These are phyloP conservation scores for Xylariaceae sp. DNA, from an alignment of 2,329 filamentous ascomycete species.

Conservation along the genomic window DNA sequence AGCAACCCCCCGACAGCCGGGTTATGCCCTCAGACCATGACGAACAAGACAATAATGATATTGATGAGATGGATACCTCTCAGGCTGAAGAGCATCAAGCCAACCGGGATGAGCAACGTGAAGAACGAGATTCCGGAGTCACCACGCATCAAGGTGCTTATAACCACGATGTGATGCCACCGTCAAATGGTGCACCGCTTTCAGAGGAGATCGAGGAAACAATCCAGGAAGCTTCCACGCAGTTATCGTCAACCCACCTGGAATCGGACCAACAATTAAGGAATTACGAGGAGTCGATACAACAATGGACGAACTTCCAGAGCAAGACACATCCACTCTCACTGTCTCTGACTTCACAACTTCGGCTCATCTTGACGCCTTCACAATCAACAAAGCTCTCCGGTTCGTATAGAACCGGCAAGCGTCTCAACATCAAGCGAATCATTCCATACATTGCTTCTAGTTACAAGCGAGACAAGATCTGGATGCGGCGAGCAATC, in stretches of 20 bases:
- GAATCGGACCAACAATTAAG: slow-evolving; percentile 39
- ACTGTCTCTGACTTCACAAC: slow-evolving; percentile 83
- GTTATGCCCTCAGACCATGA: slow-evolving; percentile 49
- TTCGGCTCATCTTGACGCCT: slow-evolving; percentile 89
- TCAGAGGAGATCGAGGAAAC: slow-evolving; percentile 45
- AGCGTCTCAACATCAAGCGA: slow-evolving; percentile 97
- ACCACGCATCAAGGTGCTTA: slow-evolving; percentile 55
- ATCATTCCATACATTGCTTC: slow-evolving; percentile 99
- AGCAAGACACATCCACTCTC: slow-evolving; percentile 78
- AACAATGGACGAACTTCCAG: slow-evolving; percentile 83
- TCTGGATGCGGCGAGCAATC: slow-evolving; percentile 93
- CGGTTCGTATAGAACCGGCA: slow-evolving; percentile 93
- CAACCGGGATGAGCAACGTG: slow-evolving; percentile 40
- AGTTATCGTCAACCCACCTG: slow-evolving; percentile 70
- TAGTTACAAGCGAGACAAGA: slow-evolving; percentile 98
- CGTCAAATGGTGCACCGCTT: slow-evolving; percentile 27
- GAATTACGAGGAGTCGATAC: slow-evolving; percentile 53
- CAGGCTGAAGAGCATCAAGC: slow-evolving; percentile 37
- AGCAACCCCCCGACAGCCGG: slow-evolving; percentile 44
- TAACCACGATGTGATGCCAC: slow-evolving; percentile 44
- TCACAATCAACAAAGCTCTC: slow-evolving; percentile 94
- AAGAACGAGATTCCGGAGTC: slow-evolving; percentile 55
- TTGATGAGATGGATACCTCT: slow-evolving; percentile 41
- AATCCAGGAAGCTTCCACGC: slow-evolving; percentile 51
- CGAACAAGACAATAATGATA: slow-evolving; percentile 41